A percentile compares a stretch with the other conserved stretches of the same genome.
phyloP scores from a whole-genome alignment of 805 yeast species.

The Barnettozyma sp. region DNA sequence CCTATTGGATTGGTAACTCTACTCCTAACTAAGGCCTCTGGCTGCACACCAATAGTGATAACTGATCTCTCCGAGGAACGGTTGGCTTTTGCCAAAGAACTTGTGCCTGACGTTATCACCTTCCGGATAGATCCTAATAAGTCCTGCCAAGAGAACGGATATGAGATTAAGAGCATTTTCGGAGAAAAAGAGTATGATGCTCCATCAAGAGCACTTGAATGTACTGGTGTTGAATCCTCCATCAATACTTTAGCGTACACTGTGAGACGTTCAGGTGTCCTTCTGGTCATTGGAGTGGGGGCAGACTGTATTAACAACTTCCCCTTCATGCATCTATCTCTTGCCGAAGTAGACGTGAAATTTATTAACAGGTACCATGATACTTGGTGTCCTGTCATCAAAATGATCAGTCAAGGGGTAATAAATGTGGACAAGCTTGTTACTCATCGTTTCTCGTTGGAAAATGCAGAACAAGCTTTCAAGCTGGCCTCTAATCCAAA shows the following conservation, averaged over 20 bases:
- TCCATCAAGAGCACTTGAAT: conserved; percentile 43
- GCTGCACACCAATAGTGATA: conserved; percentile 46
- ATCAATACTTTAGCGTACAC: conserved; percentile 41
- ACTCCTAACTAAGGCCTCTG: conserved; percentile 42
- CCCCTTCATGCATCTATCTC: conserved; percentile 49
- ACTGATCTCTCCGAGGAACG: conserved; percentile 41
- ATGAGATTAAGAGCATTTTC: conserved; percentile 29
- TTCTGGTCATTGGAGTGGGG: conserved; percentile 49
- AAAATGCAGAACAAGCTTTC: conserved; percentile 41
- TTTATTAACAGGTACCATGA: conserved; percentile 49
- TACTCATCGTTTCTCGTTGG: conserved; percentile 42
- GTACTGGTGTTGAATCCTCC: conserved; percentile 47
- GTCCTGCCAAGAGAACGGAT: conserved; percentile 33
- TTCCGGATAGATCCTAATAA: conserved; percentile 33
- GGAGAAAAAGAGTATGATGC: conserved; percentile 31
- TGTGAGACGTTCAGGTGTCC: conserved; percentile 39
- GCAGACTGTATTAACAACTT: conserved; percentile 37
- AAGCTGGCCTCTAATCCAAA: conserved; percentile 30
- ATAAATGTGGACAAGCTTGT: conserved; percentile 40
- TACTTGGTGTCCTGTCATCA: conserved; percentile 52
- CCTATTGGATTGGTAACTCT: conserved; percentile 51
- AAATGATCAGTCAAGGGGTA: conserved; percentile 37
- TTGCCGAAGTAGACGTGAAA: conserved; percentile 45
- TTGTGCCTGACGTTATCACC: conserved; percentile 41
- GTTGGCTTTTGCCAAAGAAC: conserved; percentile 38